These are phyloP conservation scores for Sarocladiaceae sp. DNA, from an alignment of 2,329 filamentous ascomycete species.

Conservation along the genomic window DNA sequence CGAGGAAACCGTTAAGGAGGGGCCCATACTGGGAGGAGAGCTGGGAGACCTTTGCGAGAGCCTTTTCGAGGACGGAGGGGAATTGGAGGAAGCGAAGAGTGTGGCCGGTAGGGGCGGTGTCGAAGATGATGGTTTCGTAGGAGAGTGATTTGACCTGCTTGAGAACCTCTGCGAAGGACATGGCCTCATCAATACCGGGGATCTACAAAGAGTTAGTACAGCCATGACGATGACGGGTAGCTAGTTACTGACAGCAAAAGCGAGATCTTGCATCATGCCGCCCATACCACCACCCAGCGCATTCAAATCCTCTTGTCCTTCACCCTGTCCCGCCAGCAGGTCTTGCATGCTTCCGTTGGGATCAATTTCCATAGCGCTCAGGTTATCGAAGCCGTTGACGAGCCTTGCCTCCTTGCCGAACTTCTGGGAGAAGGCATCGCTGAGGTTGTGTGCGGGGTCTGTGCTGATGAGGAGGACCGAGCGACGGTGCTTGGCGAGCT, in stretches of 20 bases:
- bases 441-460: slow-evolving; percentile 95
- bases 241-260: slow-evolving; percentile 67
- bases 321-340: slow-evolving; percentile 69
- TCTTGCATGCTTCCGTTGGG: slow-evolving; percentile 98
- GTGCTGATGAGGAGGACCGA: slow-evolving; percentile 97
- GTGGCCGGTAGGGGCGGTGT: slow-evolving; percentile 95
- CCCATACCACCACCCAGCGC: slow-evolving; percentile 71
- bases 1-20: slow-evolving; percentile 89
- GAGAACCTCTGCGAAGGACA: slow-evolving; percentile 98
- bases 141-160: slow-evolving; percentile 99
- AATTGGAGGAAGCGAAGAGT: slow-evolving; percentile 98
- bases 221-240: background rate
- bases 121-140: slow-evolving; percentile 98
- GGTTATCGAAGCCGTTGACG: slow-evolving; percentile 83
- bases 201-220: slow-evolving; percentile 52
- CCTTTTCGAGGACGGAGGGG: slow-evolving; percentile 95
- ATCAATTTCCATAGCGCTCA: slow-evolving; percentile 99
- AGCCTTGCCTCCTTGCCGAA: slow-evolving; percentile 97
- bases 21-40: slow-evolving; percentile 92
- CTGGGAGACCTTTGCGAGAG: slow-evolving; percentile 92
- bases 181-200: slow-evolving; percentile 96
- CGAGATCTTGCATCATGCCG: slow-evolving; percentile 97
- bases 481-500: slow-evolving; percentile 90
- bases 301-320: slow-evolving; percentile 61
- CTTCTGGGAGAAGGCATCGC: slow-evolving; percentile 96